A percentile compares a stretch with the other conserved stretches of the same genome.
Conservation (phyloP, 768 basidiomycete species). For the Mycena epipterygia region DNA sequence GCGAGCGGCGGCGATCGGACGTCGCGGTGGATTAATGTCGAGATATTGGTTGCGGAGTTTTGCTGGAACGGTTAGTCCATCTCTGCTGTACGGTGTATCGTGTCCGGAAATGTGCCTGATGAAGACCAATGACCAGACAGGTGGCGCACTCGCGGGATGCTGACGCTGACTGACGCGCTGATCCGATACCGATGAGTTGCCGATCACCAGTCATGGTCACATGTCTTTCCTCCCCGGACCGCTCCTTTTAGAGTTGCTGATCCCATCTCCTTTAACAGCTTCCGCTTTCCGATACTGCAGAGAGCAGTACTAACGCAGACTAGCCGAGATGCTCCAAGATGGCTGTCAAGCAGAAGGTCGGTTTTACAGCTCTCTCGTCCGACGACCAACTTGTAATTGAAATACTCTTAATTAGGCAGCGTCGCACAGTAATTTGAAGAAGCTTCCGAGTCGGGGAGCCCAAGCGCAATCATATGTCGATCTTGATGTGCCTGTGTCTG, state of each 20-base stretch:
- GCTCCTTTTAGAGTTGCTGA: background rate
- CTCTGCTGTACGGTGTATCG: background rate
- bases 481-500: background rate
- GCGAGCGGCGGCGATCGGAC: background rate
- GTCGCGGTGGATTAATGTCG: background rate
- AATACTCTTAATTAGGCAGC: background rate
- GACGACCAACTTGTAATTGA: background rate
- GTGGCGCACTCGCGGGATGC: too few species aligned
- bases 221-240: background rate
- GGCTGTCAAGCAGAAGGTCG: background rate
- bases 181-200: background rate
- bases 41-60: background rate
- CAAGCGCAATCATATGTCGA: background rate
- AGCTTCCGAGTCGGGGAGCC: background rate
- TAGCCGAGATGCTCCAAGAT: background rate
- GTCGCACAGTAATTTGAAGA: background rate
- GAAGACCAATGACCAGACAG: constrained; percentile 12
- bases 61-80: background rate
- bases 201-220: background rate
- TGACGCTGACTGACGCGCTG: background rate
- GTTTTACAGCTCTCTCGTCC: too few species aligned
- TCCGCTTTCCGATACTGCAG: too few species aligned
- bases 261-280: background rate
- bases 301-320: too few species aligned
- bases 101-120: background rate